These are phyloP conservation scores for Sanguinoderma infundibulare DNA, from an alignment of 1,284 basidiomycete species.

Conservation along the genomic window DNA sequence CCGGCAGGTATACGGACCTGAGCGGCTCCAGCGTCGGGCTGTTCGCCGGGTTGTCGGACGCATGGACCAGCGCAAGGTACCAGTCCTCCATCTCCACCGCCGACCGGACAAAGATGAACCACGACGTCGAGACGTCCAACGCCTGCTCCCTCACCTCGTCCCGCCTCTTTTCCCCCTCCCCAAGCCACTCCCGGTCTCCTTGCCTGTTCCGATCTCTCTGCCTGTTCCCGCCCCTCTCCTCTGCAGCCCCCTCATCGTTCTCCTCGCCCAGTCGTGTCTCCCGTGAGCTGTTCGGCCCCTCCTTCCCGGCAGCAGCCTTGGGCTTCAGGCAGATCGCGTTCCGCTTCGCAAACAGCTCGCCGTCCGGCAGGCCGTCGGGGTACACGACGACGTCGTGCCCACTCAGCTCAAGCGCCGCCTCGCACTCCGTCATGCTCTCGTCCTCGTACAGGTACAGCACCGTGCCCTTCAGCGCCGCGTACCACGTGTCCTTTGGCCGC, in stretches of 20 bases:
- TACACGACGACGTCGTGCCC: constrained; percentile 77
- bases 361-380: constrained; percentile 76
- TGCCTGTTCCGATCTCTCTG: constrained; percentile 51
- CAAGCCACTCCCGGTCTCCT: constrained; percentile 47
- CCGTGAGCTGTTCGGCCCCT: constrained; percentile 55
- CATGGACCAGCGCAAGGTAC: constrained; percentile 89
- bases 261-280: constrained; percentile 52
- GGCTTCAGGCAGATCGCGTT: constrained; percentile 84
- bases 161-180: constrained; percentile 49
- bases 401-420: constrained; percentile 81
- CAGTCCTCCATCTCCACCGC: constrained; percentile 94
- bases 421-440: constrained; percentile 85
- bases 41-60: constrained; percentile 62
- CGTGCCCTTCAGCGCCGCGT: constrained; percentile 85
- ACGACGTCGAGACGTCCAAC: constrained; percentile 61
- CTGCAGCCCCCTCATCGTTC: constrained; percentile 43
- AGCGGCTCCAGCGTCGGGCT: constrained; percentile 61
- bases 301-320: constrained; percentile 38
- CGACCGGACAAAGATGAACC: constrained; percentile 89
- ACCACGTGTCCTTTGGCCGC: constrained; percentile 88
- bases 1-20: constrained; percentile 68
- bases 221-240: constrained; percentile 38
- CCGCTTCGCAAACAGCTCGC: constrained; percentile 87
- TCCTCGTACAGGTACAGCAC: constrained; percentile 92
- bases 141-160: constrained; percentile 56